Percentiles rank a stretch among this genome's conserved stretches.
Evolutionary conservation across 441 rosid species (phyloP).

Genomic region (Arabidopsis lyrata): DNA sequence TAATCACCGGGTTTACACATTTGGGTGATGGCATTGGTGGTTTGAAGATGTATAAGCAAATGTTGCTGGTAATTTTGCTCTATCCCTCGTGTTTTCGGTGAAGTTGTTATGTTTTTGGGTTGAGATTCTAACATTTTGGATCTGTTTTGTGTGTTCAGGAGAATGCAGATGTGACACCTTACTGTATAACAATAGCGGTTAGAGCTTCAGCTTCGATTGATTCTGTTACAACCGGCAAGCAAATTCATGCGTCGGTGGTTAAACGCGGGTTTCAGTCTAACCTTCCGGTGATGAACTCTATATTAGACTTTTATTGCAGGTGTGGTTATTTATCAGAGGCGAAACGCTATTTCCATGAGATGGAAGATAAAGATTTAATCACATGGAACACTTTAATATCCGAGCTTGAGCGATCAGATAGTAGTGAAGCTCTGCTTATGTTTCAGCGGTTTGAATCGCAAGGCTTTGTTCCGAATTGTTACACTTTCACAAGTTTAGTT

Average conservation of each 20-base stretch:
- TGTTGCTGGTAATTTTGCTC: conserved; percentile 61
- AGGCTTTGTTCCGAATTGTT: conserved; percentile 77
- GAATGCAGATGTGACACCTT: conserved; percentile 65
- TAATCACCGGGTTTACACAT: conserved; percentile 87
- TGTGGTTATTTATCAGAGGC: conserved; percentile 72
- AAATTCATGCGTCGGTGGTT: conserved; percentile 64
- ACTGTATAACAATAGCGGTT: conserved; percentile 79
- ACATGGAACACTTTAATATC: conserved; percentile 90
- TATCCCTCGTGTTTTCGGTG: not conserved
- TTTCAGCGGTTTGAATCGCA: conserved; percentile 68
- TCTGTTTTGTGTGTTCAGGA: conserved; percentile 56
- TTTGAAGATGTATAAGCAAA: conserved; percentile 67
- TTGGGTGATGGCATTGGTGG: conserved; percentile 69
- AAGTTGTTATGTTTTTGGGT: not conserved
- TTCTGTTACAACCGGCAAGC: conserved; percentile 62
- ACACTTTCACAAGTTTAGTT: conserved; percentile 74
- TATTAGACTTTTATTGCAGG: conserved; percentile 89
- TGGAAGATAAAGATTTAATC: conserved; percentile 72
- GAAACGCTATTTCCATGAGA: conserved; percentile 66
- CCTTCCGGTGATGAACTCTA: conserved; percentile 87
- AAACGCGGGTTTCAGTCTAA: conserved; percentile 73
- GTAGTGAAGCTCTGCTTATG: conserved; percentile 63
- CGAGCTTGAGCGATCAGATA: conserved; percentile 71
- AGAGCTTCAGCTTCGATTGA: conserved; percentile 85
- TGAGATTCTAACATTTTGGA: not conserved